Evolutionary conservation across 129 eudicot genomes (phyloP), one percentile per base, ranked within the genome.

Genomic region (Saposhnikovia divaricata): DNA sequence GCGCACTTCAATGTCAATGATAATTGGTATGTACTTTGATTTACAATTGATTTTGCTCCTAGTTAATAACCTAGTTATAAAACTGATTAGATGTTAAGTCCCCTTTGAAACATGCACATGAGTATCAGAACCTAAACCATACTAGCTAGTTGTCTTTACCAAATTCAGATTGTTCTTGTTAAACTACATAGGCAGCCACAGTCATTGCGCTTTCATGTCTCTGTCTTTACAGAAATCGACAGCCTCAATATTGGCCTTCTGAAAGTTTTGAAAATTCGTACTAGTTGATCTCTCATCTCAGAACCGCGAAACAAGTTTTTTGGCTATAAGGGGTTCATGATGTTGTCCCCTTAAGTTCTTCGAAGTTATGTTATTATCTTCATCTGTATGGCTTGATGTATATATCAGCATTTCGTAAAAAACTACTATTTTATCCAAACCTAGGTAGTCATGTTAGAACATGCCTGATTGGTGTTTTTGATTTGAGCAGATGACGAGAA

Each of bases 401-500:
- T 44, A 8, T 2, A 44, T 44, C 10, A 9, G 47, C 12, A 8
- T 1, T 8, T 14, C 15, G 50, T 46, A 46, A 46, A 46, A 46
- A 46, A 14, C 50, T 46, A 46, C 50, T 46, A 46, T 46, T 46
- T 46, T 12, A 46, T 15, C 4, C 50, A 46, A 46, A 11, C 50
- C 15, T 2, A 46, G 50, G 50, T 2, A 46, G 15, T 46, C 15
- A 46, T 10, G 50, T 11, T 46, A 46, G 50, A 46, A 61, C 69
- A 25, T n/a, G 4, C 34, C 4, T 61, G 69, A 46, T 23, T 9
- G 48, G 13, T 46, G 78, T 46, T 46, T 11, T n/a, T 42, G 21
- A 48, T 43, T 57, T 39, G 66, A 83, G 65, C 74, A 84, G 89
- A 86, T 77, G 82, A 87, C 34, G 48, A 85, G 44, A 77, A 79